These are phyloP conservation scores for Calonectria hongkongensis DNA, from an alignment of 2,329 filamentous ascomycete genomes.

Conservation along the genomic window DNA sequence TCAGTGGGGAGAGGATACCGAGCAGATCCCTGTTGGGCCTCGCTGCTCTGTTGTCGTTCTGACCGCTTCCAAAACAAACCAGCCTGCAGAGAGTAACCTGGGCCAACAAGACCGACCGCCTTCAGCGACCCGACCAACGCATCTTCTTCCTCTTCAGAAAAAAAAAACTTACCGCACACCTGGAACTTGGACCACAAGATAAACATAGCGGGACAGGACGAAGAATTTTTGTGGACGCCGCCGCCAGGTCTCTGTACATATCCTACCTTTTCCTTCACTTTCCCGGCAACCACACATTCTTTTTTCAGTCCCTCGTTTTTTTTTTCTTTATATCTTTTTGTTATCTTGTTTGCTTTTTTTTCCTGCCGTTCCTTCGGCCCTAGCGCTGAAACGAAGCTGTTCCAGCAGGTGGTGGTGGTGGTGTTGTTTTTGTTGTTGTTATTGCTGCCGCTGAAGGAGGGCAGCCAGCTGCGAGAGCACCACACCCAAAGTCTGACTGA, in stretches of 20 bases:
- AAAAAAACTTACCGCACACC: conserved; percentile 13
- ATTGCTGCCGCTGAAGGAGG: conserved; percentile 17
- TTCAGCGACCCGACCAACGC: conserved; percentile 22
- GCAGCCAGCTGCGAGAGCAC: conserved; percentile 16
- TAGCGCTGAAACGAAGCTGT: conserved; percentile 2
- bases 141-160: conserved; percentile 4
- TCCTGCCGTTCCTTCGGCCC: not conserved
- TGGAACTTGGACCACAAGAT: conserved; percentile 29
- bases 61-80: conserved; percentile 38
- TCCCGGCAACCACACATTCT: conserved; percentile 20
- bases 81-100: conserved; percentile 27
- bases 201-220: conserved; percentile 25
- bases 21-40: conserved; percentile 13
- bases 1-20: conserved; percentile 19
- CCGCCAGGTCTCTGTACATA: conserved; percentile 28
- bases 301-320: conserved; percentile 21
- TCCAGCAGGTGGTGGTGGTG: not conserved
- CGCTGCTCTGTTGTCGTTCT: conserved; percentile 31
- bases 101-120: conserved; percentile 35
- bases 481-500: conserved; percentile 42
- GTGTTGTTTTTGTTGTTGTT: conserved; percentile 15
- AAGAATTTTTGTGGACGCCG: conserved; percentile 27
- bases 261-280: conserved; percentile 26
- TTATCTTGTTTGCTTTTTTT: conserved; percentile 8
- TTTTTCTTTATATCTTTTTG: not conserved